Evolutionary conservation across 257 asterid species (phyloP), one percentile per base, ranked within the genome.

Genomic region (Handroanthus guayacan): DNA sequence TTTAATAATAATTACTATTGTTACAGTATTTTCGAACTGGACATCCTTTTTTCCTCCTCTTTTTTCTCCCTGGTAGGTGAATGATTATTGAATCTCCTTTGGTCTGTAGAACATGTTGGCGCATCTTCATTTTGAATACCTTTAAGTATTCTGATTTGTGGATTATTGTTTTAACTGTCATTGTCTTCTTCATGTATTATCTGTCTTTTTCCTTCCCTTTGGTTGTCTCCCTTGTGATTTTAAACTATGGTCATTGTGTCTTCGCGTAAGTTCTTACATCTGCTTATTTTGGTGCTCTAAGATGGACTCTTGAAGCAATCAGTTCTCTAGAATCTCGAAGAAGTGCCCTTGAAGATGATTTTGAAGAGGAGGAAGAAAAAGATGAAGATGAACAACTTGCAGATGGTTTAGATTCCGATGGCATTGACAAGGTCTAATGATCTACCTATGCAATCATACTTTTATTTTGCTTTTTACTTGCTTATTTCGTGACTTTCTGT

Each of bases 341-440:
- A 86, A 95, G 99, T 88, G 99, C 96, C 16, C 93, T 95, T 67
- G 99, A 95, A 83, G 99, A 95, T 84, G 99, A 95, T 84, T 95
- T 88, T 84, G 99, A 93, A 88, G 99, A 94, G 86, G 97, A 95
- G 71, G 98, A 95, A 83, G 98, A 92, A 81, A 92, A 92, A 44
- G 97, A 95, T 78, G 99, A 95, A 67, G 98, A 95, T 52, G 97
- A 89, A 9, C 95, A 82, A 64, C 82, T 85, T 52, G 84, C 84
- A 52, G 87, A 83, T 83, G 98, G 85, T 79, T 38, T 83, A 60
- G 96, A 91, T 54, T 75, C 86, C 51, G 89, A 71, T 54, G 91
- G 52, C 69, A 82, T 75, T 81, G 96, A 89, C 61, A 95, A 89
- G 94, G 98, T 95, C 61, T 65, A 70, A 5, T 78, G 39, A 57